Percentiles rank a stretch among this genome's conserved stretches.
These are phyloP conservation scores for Haplosporangium sp. DNA, from an alignment of 371 early-diverging fungal species.

Conservation along the genomic window DNA sequence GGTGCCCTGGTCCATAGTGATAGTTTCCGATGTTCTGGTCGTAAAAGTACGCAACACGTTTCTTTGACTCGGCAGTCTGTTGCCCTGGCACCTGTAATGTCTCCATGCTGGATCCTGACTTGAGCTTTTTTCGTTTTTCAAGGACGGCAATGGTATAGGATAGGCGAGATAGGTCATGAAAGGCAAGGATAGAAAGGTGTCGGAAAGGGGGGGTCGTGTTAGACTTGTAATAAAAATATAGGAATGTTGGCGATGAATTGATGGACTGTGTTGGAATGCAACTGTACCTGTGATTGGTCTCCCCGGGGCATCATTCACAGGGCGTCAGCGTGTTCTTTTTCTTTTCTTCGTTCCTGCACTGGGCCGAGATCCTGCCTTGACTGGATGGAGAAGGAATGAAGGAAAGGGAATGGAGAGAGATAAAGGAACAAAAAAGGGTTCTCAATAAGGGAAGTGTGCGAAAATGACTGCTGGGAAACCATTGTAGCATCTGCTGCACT, in stretches of 20 bases:
- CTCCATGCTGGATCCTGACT: slow-evolving; percentile 21
- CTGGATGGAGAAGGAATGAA: neutral
- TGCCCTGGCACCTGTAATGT: slow-evolving; percentile 36
- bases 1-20: slow-evolving; percentile 93
- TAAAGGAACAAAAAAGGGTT: neutral
- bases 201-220: too few relatives aligned
- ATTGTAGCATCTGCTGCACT: neutral
- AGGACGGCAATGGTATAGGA: neutral
- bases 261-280: neutral
- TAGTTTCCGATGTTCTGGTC: slow-evolving; percentile 91
- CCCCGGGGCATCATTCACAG: slow-evolving; percentile 47
- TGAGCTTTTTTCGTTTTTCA: slow-evolving; percentile 1
- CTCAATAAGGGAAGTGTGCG: too few relatives aligned
- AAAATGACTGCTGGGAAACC: too few relatives aligned
- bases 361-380: neutral
- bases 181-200: too few relatives aligned
- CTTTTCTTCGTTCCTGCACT: too few relatives aligned
- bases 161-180: neutral
- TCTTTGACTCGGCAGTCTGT: slow-evolving; percentile 57
- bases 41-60: slow-evolving; percentile 83
- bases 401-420: neutral
- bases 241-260: too few relatives aligned
- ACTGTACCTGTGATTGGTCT: slow-evolving; percentile 42
- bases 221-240: too few relatives aligned
- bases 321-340: neutral